Evolutionary conservation across 768 basidiomycete genomes (phyloP).

Genomic region (Kwoniella shandongensis): DNA sequence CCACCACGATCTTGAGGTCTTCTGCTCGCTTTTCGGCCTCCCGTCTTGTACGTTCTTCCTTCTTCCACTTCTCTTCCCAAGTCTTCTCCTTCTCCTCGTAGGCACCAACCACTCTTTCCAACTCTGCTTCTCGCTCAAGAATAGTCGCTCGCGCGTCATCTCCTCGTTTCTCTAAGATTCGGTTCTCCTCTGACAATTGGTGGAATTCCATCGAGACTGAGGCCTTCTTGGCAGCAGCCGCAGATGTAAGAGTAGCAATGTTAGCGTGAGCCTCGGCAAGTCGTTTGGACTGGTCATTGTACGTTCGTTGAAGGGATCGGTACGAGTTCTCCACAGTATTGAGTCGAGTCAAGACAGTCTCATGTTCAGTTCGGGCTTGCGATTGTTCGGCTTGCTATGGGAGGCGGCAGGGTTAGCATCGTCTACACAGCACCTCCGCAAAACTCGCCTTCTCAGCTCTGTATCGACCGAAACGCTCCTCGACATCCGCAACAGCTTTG

Average conservation of each 20-base stretch:
- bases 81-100: conserved; percentile 67
- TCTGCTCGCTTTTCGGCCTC: conserved; percentile 69
- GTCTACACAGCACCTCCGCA: neutral
- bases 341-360: conserved; percentile 68
- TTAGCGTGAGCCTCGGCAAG: conserved; percentile 73
- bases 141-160: conserved; percentile 79
- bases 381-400: conserved; percentile 62
- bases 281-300: conserved; percentile 70
- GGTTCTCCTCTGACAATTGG: conserved; percentile 70
- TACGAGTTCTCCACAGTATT: conserved; percentile 68
- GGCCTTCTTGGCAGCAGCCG: conserved; percentile 80
- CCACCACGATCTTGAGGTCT: conserved; percentile 63
- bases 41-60: conserved; percentile 68
- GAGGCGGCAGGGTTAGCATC: neutral
- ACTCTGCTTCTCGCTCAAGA: conserved; percentile 76
- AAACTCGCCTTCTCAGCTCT: conserved; percentile 65
- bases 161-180: conserved; percentile 84
- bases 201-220: conserved; percentile 75
- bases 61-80: conserved; percentile 69
- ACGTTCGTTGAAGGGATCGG: conserved; percentile 70
- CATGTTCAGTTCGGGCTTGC: conserved; percentile 72
- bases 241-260: conserved; percentile 71
- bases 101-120: conserved; percentile 70
- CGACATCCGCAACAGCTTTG: conserved; percentile 67
- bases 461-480: conserved; percentile 80